These are phyloP conservation scores for Ilyonectria mors-panacis DNA, from an alignment of 2,329 filamentous ascomycete genomes.

Conservation along the genomic window DNA sequence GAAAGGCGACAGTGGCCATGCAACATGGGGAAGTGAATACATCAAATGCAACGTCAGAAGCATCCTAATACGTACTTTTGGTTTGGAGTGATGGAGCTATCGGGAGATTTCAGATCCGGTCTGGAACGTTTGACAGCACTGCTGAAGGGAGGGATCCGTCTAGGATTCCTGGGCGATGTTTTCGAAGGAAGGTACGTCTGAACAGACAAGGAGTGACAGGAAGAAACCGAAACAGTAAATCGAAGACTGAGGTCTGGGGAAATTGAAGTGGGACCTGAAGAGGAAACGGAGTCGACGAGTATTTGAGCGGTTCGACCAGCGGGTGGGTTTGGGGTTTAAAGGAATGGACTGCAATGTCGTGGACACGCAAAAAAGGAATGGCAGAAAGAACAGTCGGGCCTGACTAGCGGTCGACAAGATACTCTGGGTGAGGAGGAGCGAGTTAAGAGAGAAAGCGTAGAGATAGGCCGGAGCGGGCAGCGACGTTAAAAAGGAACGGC, in stretches of 20 bases:
- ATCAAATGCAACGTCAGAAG: neutral
- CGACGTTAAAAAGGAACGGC: constrained; percentile 51
- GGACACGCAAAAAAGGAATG: constrained; percentile 52
- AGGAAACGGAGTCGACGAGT: constrained; percentile 39
- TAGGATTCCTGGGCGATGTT: constrained; percentile 39
- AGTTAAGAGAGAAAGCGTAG: constrained; percentile 38
- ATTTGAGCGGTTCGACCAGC: constrained; percentile 51
- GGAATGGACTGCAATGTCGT: constrained; percentile 53
- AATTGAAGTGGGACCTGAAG: constrained; percentile 16
- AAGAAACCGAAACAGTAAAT: constrained; percentile 42
- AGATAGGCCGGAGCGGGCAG: constrained; percentile 43
- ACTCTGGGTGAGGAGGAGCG: constrained; percentile 46
- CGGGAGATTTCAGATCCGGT: constrained; percentile 48
- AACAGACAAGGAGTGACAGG: constrained; percentile 43
- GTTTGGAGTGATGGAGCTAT: constrained; percentile 28
- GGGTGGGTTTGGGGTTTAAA: constrained; percentile 40
- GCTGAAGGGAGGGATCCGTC: constrained; percentile 46
- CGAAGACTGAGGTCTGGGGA: constrained; percentile 40
- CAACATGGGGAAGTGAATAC: neutral
- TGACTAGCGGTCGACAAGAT: constrained; percentile 45
- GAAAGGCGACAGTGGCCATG: neutral
- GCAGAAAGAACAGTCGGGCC: constrained; percentile 42
- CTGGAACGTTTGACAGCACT: constrained; percentile 43
- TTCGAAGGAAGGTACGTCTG: constrained; percentile 45
- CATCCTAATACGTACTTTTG: constrained; percentile 10